Evolutionary conservation across 2,329 filamentous ascomycete species (phyloP), one percentile per base, ranked within the genome.

Genomic region (Apiospora kogelbergensis): DNA sequence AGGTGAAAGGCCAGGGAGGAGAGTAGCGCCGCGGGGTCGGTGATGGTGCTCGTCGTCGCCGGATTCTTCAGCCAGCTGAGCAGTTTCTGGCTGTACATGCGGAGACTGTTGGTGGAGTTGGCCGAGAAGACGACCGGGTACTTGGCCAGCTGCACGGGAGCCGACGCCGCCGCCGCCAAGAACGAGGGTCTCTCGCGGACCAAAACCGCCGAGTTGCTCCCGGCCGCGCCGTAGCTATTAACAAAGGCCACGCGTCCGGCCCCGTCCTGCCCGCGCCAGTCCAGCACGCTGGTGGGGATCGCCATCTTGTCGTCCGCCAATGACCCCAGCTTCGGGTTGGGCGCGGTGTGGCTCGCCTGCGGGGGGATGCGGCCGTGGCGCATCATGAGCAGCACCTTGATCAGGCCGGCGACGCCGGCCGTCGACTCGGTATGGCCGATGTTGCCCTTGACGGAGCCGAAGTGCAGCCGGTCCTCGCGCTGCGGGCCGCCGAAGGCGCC

Each of bases 211-310:
- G 72, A 63, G 41, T 81, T 81, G n/a, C 74, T 77, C 0, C 80
- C 79, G 1, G 75, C 75, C 0, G 80, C 80, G 0, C 80, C 79
- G 63, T 81, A 81, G 71, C 78, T 81, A 71, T 81, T 81, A 68
- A 81, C 73, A 2, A 74, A 70, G 3, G 79, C 79, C 3, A 74
- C 67, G n/a, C n/a, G n/a, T n/a, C n/a, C n/a, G n/a, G n/a, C n/a
- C n/a, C n/a, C n/a, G n/a, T n/a, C n/a, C n/a, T n/a, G n/a, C n/a
- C n/a, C n/a, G n/a, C n/a, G n/a, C n/a, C n/a, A n/a, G n/a, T n/a
- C n/a, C n/a, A n/a, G n/a, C n/a, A n/a, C n/a, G n/a, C n/a, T n/a
- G n/a, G n/a, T n/a, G n/a, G n/a, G n/a, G n/a, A n/a, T 41, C 1
- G 67, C 66, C 7, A 72, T 41, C 77, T 75, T 81, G 41, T 4